Evolutionary conservation across 257 asterid species (phyloP).

Genomic region (Solanum bulbocastanum): DNA sequence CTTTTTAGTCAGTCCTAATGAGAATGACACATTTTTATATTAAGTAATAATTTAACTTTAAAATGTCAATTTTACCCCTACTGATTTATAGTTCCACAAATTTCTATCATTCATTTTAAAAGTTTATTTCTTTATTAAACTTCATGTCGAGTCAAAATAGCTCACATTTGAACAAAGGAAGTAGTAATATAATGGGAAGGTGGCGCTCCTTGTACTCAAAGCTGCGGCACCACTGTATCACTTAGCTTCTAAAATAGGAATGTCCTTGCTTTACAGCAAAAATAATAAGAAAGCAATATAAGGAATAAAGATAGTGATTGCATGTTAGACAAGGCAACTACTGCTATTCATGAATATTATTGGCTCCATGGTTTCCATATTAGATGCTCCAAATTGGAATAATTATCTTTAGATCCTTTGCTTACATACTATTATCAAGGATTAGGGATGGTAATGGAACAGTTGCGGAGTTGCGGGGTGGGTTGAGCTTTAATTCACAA

Average conservation of each 20-base stretch:
- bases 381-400: not conserved
- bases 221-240: not conserved
- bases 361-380: not conserved
- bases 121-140: too few species aligned
- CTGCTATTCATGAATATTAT: not conserved
- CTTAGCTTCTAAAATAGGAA: not conserved
- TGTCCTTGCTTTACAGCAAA: not conserved
- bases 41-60: not conserved
- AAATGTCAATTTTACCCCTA: too few species aligned
- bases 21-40: too few species aligned
- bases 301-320: not conserved
- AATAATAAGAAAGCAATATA: not conserved
- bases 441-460: not conserved
- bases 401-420: not conserved
- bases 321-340: not conserved
- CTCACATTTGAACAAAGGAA: not conserved
- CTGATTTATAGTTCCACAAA: too few species aligned
- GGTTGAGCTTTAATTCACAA: not conserved
- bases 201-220: not conserved
- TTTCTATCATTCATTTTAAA: not conserved
- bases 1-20: too few species aligned
- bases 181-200: not conserved
- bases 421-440: not conserved
- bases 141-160: too few species aligned
- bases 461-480: not conserved